Conservation (phyloP, 495 filamentous ascomycete species). For the Cercophora scortea region DNA sequence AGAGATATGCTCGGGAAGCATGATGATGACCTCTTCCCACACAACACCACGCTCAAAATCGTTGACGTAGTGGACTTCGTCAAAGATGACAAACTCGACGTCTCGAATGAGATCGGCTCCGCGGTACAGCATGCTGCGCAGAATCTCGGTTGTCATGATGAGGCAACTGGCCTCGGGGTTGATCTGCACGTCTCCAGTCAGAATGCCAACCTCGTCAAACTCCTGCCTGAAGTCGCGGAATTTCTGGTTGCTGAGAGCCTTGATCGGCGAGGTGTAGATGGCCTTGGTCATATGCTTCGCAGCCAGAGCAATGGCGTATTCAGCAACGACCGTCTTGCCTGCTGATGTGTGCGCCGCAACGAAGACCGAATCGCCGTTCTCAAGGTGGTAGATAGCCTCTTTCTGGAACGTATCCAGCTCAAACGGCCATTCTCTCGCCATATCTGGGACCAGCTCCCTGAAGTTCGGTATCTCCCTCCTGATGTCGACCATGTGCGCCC, state of each 20-base stretch:
- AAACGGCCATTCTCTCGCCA: conserved; percentile 94
- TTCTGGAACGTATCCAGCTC: conserved; percentile 98
- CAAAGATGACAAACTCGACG: conserved; percentile 98
- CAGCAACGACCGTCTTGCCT: conserved; percentile 95
- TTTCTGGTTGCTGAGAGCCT: conserved; percentile 97
- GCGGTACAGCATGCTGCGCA: conserved; percentile 96
- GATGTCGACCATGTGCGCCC: conserved; percentile 97
- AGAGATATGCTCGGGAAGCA: conserved; percentile 95
- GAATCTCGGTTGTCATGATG: conserved; percentile 98
- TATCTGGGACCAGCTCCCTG: conserved; percentile 83
- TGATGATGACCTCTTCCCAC: conserved; percentile 99
- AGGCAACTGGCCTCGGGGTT: conserved; percentile 95
- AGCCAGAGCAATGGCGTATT: conserved; percentile 94
- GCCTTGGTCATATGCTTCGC: conserved; percentile 98
- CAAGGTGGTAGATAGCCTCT: conserved; percentile 94
- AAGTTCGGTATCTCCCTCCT: conserved; percentile 89
- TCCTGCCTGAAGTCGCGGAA: conserved; percentile 85
- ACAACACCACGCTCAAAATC: conserved; percentile 95
- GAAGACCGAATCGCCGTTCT: conserved; percentile 94
- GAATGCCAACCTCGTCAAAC: conserved; percentile 92
- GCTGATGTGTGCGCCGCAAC: conserved; percentile 98
- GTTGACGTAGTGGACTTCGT: conserved; percentile 98
- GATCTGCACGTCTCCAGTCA: conserved; percentile 97
- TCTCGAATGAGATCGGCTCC: conserved; percentile 94
- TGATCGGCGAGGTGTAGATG: conserved; percentile 98